Evolutionary conservation across 257 asterid genomes (phyloP), one percentile per base, ranked within the genome.

Genomic region (Euphrasia confusa): DNA sequence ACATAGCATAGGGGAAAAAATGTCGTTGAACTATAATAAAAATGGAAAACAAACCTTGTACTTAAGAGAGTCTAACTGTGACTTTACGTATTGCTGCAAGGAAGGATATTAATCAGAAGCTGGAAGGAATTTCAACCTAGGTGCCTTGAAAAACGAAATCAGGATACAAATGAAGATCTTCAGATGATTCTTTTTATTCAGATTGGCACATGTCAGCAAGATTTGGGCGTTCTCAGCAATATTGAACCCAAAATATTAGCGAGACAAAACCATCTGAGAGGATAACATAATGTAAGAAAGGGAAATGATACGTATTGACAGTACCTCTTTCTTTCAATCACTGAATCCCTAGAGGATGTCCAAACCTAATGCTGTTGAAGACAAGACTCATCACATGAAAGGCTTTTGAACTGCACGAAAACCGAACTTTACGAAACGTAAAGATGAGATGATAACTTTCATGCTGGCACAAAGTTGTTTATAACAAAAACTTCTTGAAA

Each of bases 71-170:
- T 21, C 24, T 21, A 21, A 21, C 24, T 21, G 24, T 21, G 24
- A 21, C 24, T 21, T 0, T 21, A 21, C 24, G 24, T 21, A 21
- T 21, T 21, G 24, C 24, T 21, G 24, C 24, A 21, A 21, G 24
- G 24, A 21, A 21, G 24, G 24, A 21, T 21, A 21, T 21, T 21
- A 21, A 21, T 21, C 24, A 21, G 24, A 21, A 21, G 24, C 0
- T 21, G 24, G 24, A 21, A 21, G 24, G 24, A 21, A 21, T 21
- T 21, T 21, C 56, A 26, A 45, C 3, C 47, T 17, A n/a, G 24
- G 13, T 63, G 44, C 40, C 39, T 58, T 67, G 60, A 67, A 45
- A 15, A 55, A 65, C 55, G 26, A 44, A 60, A 40, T 42, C 39
- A 24, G 64, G 33, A 18, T 8, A 37, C 2, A 1, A 14, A 12